A percentile compares a stretch with the other conserved stretches of the same genome.
These are phyloP conservation scores for Sphagnum tenellum DNA, from an alignment of 225 moss, liverwort and hornwort species.

Conservation along the genomic window DNA sequence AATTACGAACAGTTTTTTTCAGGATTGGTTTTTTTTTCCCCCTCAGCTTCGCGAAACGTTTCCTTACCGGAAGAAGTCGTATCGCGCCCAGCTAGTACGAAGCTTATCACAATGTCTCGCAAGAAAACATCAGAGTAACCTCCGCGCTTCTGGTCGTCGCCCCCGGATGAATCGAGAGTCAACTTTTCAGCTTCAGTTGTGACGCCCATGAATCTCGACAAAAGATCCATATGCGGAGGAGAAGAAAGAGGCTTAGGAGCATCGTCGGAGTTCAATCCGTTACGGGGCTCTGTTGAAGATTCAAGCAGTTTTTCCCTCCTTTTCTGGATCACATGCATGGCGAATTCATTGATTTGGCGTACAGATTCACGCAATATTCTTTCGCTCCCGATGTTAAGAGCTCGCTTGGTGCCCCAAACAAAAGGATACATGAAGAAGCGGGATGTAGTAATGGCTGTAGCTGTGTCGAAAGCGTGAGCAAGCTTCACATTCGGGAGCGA, in stretches of 20 bases:
- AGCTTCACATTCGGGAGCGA: slow-evolving; percentile 40
- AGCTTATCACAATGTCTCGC: slow-evolving; percentile 54
- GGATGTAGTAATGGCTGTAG: slow-evolving; percentile 34
- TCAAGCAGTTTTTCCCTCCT: slow-evolving; percentile 31
- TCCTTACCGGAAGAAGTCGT: slow-evolving; percentile 6
- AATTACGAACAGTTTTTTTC: no score
- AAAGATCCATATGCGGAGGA: slow-evolving; percentile 27
- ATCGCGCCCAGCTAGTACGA: slow-evolving; percentile 61
- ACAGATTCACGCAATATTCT: slow-evolving; percentile 34
- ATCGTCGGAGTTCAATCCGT: slow-evolving; percentile 13
- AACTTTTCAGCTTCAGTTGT: slow-evolving; percentile 17
- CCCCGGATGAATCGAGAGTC: no score
- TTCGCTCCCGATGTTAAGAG: slow-evolving; percentile 39
- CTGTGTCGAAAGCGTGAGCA: slow-evolving; percentile 52
- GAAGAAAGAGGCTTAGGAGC: slow-evolving; percentile 4
- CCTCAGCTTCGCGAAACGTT: no score
- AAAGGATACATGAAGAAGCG: slow-evolving; percentile 32
- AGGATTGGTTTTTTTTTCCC: no score
- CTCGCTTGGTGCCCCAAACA: slow-evolving; percentile 33
- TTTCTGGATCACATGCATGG: slow-evolving; percentile 36
- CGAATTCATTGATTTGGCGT: slow-evolving; percentile 37
- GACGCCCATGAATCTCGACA: slow-evolving; percentile 64
- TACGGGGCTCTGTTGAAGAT: not conserved
- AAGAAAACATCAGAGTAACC: slow-evolving; percentile 39
- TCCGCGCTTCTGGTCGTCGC: no score